phyloP scores from a whole-genome alignment of 2,329 filamentous ascomycete genomes.

The Leptodontidium sp. region DNA sequence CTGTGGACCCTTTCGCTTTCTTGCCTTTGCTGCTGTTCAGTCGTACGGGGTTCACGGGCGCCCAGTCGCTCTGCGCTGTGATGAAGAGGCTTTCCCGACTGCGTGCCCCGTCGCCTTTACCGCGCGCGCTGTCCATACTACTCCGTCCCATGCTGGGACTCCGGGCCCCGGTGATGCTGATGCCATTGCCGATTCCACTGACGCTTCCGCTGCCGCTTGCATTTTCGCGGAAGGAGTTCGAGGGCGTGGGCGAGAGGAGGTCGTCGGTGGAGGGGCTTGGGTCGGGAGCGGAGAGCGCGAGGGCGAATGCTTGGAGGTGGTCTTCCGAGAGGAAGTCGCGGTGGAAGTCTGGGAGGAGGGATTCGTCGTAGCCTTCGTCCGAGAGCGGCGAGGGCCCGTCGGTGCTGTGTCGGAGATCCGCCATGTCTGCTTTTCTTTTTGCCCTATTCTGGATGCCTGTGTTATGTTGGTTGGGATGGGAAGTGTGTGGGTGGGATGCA shows the following conservation, averaged over 20 bases:
- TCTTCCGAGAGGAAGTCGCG: conserved; percentile 77
- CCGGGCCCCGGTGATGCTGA: neutral
- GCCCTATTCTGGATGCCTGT: neutral
- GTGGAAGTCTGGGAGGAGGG: conserved; percentile 79
- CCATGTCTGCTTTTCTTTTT: conserved; percentile 38
- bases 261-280: conserved; percentile 70
- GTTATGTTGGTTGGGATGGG: conserved; percentile 8
- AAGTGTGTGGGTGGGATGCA: conserved; percentile 3
- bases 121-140: conserved; percentile 24
- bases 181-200: neutral
- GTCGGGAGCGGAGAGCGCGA: conserved; percentile 84
- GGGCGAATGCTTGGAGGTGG: conserved; percentile 80
- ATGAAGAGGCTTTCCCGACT: conserved; percentile 63
- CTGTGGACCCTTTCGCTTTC: conserved; percentile 45
- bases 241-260: conserved; percentile 24
- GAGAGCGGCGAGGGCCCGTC: conserved; percentile 65
- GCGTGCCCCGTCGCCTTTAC: conserved; percentile 27
- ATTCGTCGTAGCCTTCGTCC: conserved; percentile 72
- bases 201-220: neutral
- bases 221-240: neutral
- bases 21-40: conserved; percentile 50
- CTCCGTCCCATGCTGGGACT: conserved; percentile 22
- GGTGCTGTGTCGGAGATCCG: conserved; percentile 48
- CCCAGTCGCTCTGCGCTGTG: conserved; percentile 94
- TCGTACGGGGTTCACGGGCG: conserved; percentile 70